Evolutionary conservation across 441 rosid species (phyloP).

Genomic region (Viola pubescens): DNA sequence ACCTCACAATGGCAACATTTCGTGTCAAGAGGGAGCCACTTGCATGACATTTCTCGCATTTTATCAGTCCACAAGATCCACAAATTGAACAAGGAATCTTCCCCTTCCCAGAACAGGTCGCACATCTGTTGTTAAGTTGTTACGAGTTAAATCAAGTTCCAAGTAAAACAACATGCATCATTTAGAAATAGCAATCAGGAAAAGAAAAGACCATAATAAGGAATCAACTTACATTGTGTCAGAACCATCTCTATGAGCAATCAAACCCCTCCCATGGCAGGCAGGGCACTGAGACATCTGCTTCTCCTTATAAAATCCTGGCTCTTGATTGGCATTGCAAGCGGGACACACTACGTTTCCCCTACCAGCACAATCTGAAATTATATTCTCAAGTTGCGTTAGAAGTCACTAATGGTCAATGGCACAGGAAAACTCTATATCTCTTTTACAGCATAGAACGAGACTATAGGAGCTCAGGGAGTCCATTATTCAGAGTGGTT

Average conservation of each 20-base stretch:
- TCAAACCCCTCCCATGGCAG: slow-evolving; percentile 85
- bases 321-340: slow-evolving; percentile 75
- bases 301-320: slow-evolving; percentile 69
- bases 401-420: slow-evolving; percentile 7
- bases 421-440: not conserved
- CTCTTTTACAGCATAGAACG: not conserved
- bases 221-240: slow-evolving; percentile 58
- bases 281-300: slow-evolving; percentile 54
- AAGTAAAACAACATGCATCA: not conserved
- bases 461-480: not conserved
- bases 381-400: slow-evolving; percentile 10
- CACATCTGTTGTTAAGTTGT: slow-evolving; percentile 42
- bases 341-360: slow-evolving; percentile 56
- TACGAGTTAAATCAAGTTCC: not conserved
- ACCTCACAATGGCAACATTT: slow-evolving; percentile 53
- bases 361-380: slow-evolving; percentile 66
- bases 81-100: slow-evolving; percentile 73
- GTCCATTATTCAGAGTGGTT: slow-evolving; percentile 11
- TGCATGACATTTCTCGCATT: slow-evolving; percentile 58
- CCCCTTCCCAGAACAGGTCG: slow-evolving; percentile 70
- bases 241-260: slow-evolving; percentile 91
- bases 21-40: slow-evolving; percentile 62
- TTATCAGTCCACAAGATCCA: slow-evolving; percentile 72
- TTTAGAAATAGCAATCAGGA: not conserved
- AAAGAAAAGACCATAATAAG: not conserved